phyloP scores from a whole-genome alignment of 495 filamentous ascomycete genomes.

The Talaromyces liani region DNA sequence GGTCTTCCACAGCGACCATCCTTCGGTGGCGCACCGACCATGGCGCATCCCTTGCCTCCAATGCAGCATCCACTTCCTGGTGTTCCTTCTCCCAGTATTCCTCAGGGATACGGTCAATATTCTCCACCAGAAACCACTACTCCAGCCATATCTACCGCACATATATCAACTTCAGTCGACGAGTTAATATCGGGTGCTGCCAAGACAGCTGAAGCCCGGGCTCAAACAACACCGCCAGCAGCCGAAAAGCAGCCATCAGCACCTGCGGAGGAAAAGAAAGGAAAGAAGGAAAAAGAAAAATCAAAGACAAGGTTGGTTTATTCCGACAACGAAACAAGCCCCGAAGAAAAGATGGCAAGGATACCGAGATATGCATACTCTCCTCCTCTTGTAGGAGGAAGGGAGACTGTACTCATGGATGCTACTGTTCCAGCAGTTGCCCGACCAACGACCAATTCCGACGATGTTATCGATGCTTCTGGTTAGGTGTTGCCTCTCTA shows the following conservation, averaged over 20 bases:
- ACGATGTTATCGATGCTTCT: conserved; percentile 29
- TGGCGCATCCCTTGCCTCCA: conserved; percentile 53
- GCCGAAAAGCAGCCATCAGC: conserved; percentile 14
- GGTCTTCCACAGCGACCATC: conserved; percentile 59
- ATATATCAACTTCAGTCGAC: conserved; percentile 49
- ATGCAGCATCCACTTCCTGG: conserved; percentile 46
- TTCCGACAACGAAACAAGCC: conserved; percentile 67
- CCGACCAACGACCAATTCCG: conserved; percentile 27
- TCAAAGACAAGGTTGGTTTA: conserved; percentile 71
- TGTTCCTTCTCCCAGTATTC: conserved; percentile 8
- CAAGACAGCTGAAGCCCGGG: conserved; percentile 32
- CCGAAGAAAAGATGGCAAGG: conserved; percentile 79
- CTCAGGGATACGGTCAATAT: conserved; percentile 23
- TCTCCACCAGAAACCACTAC: conserved; percentile 30
- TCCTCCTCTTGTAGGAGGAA: conserved; percentile 32
- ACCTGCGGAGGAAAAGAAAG: conserved; percentile 44
- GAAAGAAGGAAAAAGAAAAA: conserved; percentile 62
- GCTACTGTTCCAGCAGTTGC: conserved; percentile 28
- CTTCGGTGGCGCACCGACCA: conserved; percentile 49
- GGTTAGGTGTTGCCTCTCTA: conserved; percentile 14
- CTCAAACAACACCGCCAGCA: conserved; percentile 15
- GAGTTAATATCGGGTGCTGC: conserved; percentile 51
- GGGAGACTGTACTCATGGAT: conserved; percentile 28
- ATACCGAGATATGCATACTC: conserved; percentile 70
- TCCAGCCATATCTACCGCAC: conserved; percentile 14